Base-by-base conservation (phyloP, 805 yeast genomes). In the Candida suzukii region DNA sequence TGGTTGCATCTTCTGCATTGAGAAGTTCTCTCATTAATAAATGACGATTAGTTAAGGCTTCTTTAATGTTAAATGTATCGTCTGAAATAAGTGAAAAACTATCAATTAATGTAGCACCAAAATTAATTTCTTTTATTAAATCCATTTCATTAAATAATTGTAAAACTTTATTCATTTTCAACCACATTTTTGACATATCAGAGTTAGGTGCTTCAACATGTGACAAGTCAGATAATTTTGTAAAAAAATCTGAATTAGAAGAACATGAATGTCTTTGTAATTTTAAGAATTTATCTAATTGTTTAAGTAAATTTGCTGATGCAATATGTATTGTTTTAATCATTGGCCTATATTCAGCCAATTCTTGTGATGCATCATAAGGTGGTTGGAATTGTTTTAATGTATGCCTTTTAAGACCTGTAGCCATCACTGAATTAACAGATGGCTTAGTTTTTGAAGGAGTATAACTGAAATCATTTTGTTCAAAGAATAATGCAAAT, bases 311-410 rank as follows among this genome's bases (percentile, higher is more conserved):
- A 52, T 74, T 80, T 44, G 72, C 77, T 2, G 82, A 64, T 20
- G 63, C 63, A 40, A 79, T 68, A 58, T 87, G 86, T 13, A 86
- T 70, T 10, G 81, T 71, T 62, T 93, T 93, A 30, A 90, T 82
- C 58, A 83, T 56, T 1, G 99, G 99, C 47, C 99, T 68, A 59
- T 90, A 88, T 39, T 77, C 83, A 0, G 93, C 88, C 46, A 93
- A 70, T 46, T 83, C 93, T 21, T 74, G 71, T 37, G 79, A 81
- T 32, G 87, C 91, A 61, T 91, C 99, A 53, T 82, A 87, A 1
- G 99, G 99, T 2, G 95, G 86, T 33, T 85, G 82, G 35, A 90
- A 72, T 58, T 93, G 99, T 60, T 93, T 93, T 54, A 93, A 71
- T 2, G 98, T 88, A 60, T 85, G 86, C 39, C 99, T 76, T 47